Conservation (phyloP, 106 monocot genomes). For the Acorus gramineus region DNA sequence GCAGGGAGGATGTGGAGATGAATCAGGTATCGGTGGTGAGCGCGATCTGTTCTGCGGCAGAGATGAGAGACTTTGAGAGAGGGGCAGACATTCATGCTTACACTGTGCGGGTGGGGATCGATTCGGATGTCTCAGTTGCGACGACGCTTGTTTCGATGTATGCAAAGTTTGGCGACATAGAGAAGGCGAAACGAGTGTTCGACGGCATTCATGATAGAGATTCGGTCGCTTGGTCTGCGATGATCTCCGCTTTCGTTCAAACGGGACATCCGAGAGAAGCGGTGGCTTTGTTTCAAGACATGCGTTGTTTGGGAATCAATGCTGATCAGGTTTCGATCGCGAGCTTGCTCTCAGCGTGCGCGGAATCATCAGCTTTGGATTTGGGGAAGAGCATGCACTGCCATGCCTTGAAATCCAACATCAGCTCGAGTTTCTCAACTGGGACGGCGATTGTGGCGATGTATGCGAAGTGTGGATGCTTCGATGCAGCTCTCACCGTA, state of each 20-base stretch:
- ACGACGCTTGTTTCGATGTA: conserved; percentile 61
- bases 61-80: conserved; percentile 39
- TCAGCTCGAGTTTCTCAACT: conserved; percentile 17
- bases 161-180: conserved; percentile 42
- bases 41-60: conserved; percentile 55
- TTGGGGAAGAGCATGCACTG: conserved; percentile 52
- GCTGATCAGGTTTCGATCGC: conserved; percentile 42
- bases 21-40: conserved; percentile 47
- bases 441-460: conserved; percentile 61
- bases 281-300: conserved; percentile 37
- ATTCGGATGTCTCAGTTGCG: conserved; percentile 24
- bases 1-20: conserved; percentile 8
- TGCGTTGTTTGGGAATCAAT: conserved; percentile 28
- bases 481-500: conserved; percentile 31
- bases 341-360: conserved; percentile 55
- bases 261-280: conserved; percentile 26
- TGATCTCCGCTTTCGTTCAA: conserved; percentile 57
- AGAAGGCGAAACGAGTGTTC: conserved; percentile 40
- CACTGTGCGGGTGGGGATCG: conserved; percentile 19
- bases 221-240: conserved; percentile 71
- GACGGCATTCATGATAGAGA: conserved; percentile 44
- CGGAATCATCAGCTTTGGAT: conserved; percentile 32
- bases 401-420: conserved; percentile 26
- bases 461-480: conserved; percentile 56
- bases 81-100: conserved; percentile 42